Evolutionary conservation across 371 early-diverging fungal species (phyloP).

Genomic region (Rhizomucor pusillus): DNA sequence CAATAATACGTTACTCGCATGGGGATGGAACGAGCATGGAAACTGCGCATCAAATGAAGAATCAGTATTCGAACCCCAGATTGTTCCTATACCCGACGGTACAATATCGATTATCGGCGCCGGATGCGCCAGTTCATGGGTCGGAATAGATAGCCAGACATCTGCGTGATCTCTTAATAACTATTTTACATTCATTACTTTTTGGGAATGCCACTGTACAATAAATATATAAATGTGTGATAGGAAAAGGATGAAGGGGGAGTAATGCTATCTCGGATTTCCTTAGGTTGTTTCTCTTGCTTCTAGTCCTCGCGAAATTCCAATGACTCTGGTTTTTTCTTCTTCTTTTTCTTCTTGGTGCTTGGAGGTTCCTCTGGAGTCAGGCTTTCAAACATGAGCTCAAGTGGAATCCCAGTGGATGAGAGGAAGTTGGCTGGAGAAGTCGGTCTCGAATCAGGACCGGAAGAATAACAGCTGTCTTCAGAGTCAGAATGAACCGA

Average conservation of each 20-base stretch:
- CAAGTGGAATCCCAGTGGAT: slow-evolving; percentile 16
- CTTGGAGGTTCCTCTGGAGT: slow-evolving; percentile 24
- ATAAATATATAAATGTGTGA: not conserved
- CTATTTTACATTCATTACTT: not conserved
- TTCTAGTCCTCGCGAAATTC: not conserved
- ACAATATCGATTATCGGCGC: slow-evolving; percentile 11
- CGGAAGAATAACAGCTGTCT: slow-evolving; percentile 16
- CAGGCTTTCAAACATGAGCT: slow-evolving; percentile 27
- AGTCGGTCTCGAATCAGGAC: slow-evolving; percentile 11
- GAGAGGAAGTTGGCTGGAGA: slow-evolving; percentile 14
- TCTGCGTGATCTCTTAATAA: no score
- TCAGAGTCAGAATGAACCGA: slow-evolving; percentile 26
- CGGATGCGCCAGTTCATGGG: slow-evolving; percentile 27
- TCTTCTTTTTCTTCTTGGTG: slow-evolving; percentile 24
- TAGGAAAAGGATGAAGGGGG: no score
- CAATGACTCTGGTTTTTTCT: slow-evolving; percentile 7
- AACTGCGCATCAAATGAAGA: slow-evolving; percentile 63
- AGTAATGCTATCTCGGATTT: no score
- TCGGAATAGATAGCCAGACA: slow-evolving; percentile 7
- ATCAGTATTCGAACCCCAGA: not conserved
- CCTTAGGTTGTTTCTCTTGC: no score
- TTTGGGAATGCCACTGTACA: not conserved
- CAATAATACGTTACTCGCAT: slow-evolving; percentile 48
- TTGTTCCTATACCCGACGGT: slow-evolving; percentile 2
- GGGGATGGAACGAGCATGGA: slow-evolving; percentile 97